Percentiles rank a stretch among this genome's conserved stretches.
These are phyloP conservation scores for Erysimum pusillum DNA, from an alignment of 441 rosid genomes.

Conservation along the genomic window DNA sequence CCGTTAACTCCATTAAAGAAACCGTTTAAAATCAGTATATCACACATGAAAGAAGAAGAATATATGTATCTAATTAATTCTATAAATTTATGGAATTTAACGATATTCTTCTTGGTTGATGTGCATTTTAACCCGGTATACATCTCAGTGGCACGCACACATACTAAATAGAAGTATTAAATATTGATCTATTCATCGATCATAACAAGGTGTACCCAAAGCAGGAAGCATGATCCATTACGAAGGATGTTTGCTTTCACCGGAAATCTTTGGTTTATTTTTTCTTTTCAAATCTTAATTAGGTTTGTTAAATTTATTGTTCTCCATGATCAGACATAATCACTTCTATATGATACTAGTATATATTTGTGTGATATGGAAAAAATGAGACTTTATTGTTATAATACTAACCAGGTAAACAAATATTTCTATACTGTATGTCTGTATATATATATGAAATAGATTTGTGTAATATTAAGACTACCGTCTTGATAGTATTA, in stretches of 20 bases:
- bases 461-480: too few relatives aligned
- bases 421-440: neutral
- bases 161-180: conserved; percentile 17
- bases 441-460: too few relatives aligned
- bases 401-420: neutral
- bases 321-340: neutral
- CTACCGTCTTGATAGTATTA: too few relatives aligned
- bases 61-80: conserved; percentile 17
- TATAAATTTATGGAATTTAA: neutral
- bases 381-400: neutral
- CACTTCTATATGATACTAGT: neutral
- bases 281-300: neutral
- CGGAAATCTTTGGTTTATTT: neutral
- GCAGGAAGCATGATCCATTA: conserved; percentile 48
- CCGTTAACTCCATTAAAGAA: neutral
- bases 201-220: conserved; percentile 46
- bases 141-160: conserved; percentile 25
- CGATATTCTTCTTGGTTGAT: conserved; percentile 44
- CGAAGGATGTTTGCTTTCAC: conserved; percentile 47
- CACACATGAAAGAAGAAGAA: conserved; percentile 30
- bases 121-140: conserved; percentile 34
- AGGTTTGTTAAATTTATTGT: neutral
- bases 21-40: neutral
- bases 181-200: conserved; percentile 38
- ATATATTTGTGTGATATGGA: neutral